Evolutionary conservation across 2,329 filamentous ascomycete species (phyloP).

Genomic region (Fusarium paranaense): DNA sequence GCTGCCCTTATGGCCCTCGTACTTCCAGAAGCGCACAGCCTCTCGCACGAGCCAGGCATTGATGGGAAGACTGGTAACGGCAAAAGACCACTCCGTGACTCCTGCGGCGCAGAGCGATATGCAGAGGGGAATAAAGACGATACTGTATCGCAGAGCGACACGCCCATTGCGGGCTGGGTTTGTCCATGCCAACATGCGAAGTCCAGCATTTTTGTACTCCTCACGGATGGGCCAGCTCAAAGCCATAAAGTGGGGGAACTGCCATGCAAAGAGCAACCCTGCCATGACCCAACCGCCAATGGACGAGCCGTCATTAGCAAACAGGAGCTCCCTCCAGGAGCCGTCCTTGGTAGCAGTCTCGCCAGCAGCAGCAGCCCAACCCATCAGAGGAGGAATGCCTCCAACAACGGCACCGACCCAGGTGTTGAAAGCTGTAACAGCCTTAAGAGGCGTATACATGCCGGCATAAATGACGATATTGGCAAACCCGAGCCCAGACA

Average conservation of each 20-base stretch:
- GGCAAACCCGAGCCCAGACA: slow-evolving; percentile 82
- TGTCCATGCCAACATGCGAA: slow-evolving; percentile 84
- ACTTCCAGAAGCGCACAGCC: slow-evolving; percentile 83
- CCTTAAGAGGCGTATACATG: slow-evolving; percentile 92
- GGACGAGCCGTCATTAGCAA: slow-evolving; percentile 70
- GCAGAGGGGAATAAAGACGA: slow-evolving; percentile 89
- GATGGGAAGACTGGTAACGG: slow-evolving; percentile 81
- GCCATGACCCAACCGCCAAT: slow-evolving; percentile 91
- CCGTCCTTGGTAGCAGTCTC: slow-evolving; percentile 83
- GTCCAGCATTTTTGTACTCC: slow-evolving; percentile 81
- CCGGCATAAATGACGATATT: slow-evolving; percentile 94
- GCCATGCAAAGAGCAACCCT: slow-evolving; percentile 89
- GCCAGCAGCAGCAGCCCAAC: slow-evolving; percentile 94
- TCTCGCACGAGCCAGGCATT: slow-evolving; percentile 89
- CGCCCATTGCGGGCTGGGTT: slow-evolving; percentile 87
- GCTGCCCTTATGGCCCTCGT: slow-evolving; percentile 81
- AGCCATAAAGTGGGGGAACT: slow-evolving; percentile 98
- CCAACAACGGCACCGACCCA: slow-evolving; percentile 96
- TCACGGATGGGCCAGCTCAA: slow-evolving; percentile 89
- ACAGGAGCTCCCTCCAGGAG: slow-evolving; percentile 81
- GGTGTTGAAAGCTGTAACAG: slow-evolving; percentile 87
- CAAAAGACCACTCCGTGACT: slow-evolving; percentile 88
- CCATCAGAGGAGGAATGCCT: slow-evolving; percentile 95
- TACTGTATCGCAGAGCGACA: slow-evolving; percentile 87
- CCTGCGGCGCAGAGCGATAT: slow-evolving; percentile 80